Evolutionary conservation across 169 alveolate species (phyloP), one percentile per base, ranked within the genome.

Genomic region (Sarcocystis neurona): DNA sequence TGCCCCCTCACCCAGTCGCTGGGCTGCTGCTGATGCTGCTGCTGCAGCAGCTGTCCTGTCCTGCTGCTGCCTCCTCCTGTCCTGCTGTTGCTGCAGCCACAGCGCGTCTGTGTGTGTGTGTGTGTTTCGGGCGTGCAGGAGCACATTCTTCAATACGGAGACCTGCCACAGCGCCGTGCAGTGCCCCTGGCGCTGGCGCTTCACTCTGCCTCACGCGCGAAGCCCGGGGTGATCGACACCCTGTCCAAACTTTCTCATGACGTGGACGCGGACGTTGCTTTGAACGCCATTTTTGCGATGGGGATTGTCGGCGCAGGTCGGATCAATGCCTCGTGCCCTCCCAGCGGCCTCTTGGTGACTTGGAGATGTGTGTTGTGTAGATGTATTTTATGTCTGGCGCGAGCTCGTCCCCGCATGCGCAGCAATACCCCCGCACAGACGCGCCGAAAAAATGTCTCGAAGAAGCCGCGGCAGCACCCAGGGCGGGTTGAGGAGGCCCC

Each of bases 161-260:
- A 46, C 96, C 95, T 84, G 92, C 96, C 94, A 63, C 97, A 97
- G 70, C 97, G 98, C 92, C 96, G 99, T 91, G 98, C 99, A 0
- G 99, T 98, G 56, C 99, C 99, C 23, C 96, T 99, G 44, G 99
- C 99, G 23, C 92, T 99, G 50, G 99, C 99, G 44, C 91, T 98
- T 72, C 96, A 98, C 75, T 97, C 96, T 90, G 95, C 98, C 27
- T 97, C 99, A 41, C 97, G 97, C 89, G 99, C 99, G 12, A 96
- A 97, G 94, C 99, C 98, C 6, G 93, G 92, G 34, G 95, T 95
- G 20, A 96, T 98, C 85, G 92, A 72, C 98, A 96, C 94, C 85
- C 96, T 39, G 63, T 95, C 98, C 74, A 98, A 98, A 92, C 96
- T 99, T 79, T 96, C 99, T 34, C 99, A 98, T 95, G 99, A 99